phyloP scores from a whole-genome alignment of 208 protist genomes.

The Trypanosoma grayi region DNA sequence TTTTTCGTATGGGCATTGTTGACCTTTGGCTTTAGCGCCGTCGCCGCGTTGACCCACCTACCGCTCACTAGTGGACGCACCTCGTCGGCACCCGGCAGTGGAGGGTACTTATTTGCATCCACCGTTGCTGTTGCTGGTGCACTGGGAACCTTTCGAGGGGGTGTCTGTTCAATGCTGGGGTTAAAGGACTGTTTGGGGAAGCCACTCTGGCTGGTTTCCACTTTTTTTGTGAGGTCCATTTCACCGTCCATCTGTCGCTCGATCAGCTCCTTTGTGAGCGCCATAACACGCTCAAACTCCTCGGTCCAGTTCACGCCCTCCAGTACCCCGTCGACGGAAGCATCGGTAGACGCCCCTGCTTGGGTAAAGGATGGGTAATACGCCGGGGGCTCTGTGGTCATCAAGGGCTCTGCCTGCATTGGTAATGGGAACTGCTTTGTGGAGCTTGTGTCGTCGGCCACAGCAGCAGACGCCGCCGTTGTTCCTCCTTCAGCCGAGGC shows the following conservation, averaged over 20 bases:
- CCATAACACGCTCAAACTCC: conserved; percentile 74
- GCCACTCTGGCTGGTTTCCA: neutral
- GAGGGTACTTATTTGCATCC: conserved; percentile 5
- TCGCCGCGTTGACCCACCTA: conserved; percentile 32
- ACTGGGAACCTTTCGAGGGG: neutral
- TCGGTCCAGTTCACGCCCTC: conserved; percentile 58
- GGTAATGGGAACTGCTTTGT: neutral
- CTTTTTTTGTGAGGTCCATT: conserved; percentile 20
- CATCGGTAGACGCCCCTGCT: neutral
- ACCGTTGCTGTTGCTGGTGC: neutral
- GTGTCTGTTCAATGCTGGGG: neutral
- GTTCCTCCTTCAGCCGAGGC: neutral
- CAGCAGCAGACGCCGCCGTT: neutral
- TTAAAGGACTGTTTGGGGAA: neutral
- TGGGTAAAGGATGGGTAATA: conserved; percentile 28
- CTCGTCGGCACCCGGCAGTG: conserved; percentile 16
- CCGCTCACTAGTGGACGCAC: conserved; percentile 32
- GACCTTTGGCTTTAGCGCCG: conserved; percentile 26
- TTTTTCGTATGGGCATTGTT: no score
- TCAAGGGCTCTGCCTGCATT: neutral
- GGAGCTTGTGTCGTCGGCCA: no score
- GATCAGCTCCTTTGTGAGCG: conserved; percentile 63
- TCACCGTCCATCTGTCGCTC: conserved; percentile 50
- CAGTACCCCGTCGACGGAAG: neutral
- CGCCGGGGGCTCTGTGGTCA: conserved; percentile 6